phyloP scores from a whole-genome alignment of 257 asterid genomes.

The Przewalskia tangutica region DNA sequence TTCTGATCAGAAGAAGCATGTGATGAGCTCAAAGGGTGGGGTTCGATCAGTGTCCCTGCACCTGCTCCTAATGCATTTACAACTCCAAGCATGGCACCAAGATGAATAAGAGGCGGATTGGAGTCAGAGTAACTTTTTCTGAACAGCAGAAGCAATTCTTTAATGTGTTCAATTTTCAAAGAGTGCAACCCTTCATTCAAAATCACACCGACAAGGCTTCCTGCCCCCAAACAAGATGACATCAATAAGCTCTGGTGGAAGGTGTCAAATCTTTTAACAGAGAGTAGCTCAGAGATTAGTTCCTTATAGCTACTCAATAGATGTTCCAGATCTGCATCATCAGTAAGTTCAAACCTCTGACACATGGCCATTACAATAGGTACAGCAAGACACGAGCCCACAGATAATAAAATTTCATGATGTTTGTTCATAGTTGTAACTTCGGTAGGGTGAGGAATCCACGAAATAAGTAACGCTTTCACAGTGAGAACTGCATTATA shows the following conservation, averaged over 20 bases:
- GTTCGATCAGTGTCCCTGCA: slow-evolving; percentile 48
- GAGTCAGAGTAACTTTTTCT: slow-evolving; percentile 58
- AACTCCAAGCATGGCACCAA: slow-evolving; percentile 89
- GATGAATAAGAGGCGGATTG: slow-evolving; percentile 52
- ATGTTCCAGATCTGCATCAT: slow-evolving; percentile 44
- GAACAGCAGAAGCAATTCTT: slow-evolving; percentile 44
- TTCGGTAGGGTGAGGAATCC: slow-evolving; percentile 37
- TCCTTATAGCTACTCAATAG: slow-evolving; percentile 41
- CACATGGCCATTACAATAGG: slow-evolving; percentile 68
- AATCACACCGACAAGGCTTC: slow-evolving; percentile 54
- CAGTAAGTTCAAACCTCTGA: slow-evolving; percentile 65
- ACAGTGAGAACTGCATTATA: slow-evolving; percentile 51
- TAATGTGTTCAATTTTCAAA: slow-evolving; percentile 39
- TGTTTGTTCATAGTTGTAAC: slow-evolving; percentile 16
- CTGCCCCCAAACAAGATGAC: slow-evolving; percentile 86
- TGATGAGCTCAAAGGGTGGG: slow-evolving; percentile 12
- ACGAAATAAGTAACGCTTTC: slow-evolving; percentile 54
- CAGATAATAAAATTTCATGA: slow-evolving; percentile 31
- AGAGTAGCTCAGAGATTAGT: slow-evolving; percentile 48
- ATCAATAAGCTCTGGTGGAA: slow-evolving; percentile 62
- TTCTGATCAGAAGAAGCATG: slow-evolving; percentile 27
- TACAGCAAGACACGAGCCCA: slow-evolving; percentile 75
- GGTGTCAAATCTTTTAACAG: slow-evolving; percentile 39
- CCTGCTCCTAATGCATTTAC: slow-evolving; percentile 80
- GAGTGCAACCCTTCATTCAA: slow-evolving; percentile 49